Evolutionary conservation across 2,329 filamentous ascomycete species (phyloP).

Genomic region (Bipolaris zeicola): DNA sequence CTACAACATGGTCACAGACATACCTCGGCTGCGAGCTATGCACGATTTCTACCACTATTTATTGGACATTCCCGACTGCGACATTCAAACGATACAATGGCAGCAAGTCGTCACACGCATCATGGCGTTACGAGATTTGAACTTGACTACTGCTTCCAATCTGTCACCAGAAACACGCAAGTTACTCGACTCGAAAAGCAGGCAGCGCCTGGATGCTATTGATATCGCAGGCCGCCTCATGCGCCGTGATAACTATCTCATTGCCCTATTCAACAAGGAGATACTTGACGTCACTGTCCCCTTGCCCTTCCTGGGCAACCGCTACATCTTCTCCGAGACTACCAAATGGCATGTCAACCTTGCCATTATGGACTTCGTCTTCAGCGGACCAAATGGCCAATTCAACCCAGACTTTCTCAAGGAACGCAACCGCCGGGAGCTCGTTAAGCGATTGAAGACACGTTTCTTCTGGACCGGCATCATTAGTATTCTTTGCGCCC

Average conservation of each 20-base stretch:
- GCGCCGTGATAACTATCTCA: conserved; percentile 95
- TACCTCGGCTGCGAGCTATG: conserved; percentile 74
- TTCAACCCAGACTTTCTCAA: conserved; percentile 85
- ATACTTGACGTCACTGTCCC: conserved; percentile 85
- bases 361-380: conserved; percentile 91
- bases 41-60: conserved; percentile 86
- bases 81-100: conserved; percentile 95
- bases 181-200: conserved; percentile 80
- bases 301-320: conserved; percentile 78
- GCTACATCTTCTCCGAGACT: conserved; percentile 85
- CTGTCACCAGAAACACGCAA: conserved; percentile 64
- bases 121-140: conserved; percentile 82
- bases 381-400: conserved; percentile 80
- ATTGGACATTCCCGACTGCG: conserved; percentile 79
- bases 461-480: conserved; percentile 83
- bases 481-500: conserved; percentile 84
- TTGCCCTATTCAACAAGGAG: conserved; percentile 97
- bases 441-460: conserved; percentile 77
- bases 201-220: conserved; percentile 92
- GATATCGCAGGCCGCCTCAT: conserved; percentile 97
- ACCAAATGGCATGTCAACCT: conserved; percentile 92
- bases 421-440: conserved; percentile 75
- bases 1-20: conserved; percentile 74
- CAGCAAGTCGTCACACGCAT: conserved; percentile 85
- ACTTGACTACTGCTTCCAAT: conserved; percentile 77